A percentile compares a stretch with the other conserved stretches of the same genome.
Evolutionary conservation across 2,329 filamentous ascomycete genomes (phyloP).

Genomic region (Rasamsonia emersonii): DNA sequence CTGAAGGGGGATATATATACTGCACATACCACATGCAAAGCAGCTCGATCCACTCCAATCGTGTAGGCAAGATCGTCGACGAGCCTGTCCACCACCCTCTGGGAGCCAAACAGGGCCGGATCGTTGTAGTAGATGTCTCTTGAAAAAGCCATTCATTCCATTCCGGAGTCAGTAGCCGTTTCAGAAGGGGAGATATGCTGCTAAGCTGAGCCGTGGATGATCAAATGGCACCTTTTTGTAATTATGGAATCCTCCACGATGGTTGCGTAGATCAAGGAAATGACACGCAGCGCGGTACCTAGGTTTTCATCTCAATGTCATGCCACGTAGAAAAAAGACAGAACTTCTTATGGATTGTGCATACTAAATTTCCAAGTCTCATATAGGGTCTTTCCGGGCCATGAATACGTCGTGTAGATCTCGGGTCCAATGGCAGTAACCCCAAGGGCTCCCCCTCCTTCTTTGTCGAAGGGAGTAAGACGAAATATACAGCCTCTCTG

Average conservation of each 20-base stretch:
- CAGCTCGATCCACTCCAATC: slow-evolving; percentile 45
- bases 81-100: slow-evolving; percentile 48
- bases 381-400: slow-evolving; percentile 46
- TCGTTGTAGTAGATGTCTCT: slow-evolving; percentile 59
- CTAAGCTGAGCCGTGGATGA: no score
- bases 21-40: slow-evolving; percentile 49
- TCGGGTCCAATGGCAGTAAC: slow-evolving; percentile 10
- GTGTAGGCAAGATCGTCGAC: slow-evolving; percentile 55
- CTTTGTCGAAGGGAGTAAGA: slow-evolving; percentile 3
- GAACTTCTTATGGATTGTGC: slow-evolving; percentile 1
- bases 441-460: neutral
- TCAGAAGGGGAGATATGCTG: no score
- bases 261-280: slow-evolving; percentile 47
- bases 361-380: slow-evolving; percentile 49
- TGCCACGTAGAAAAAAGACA: neutral
- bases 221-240: slow-evolving; percentile 45
- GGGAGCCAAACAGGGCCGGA: slow-evolving; percentile 50
- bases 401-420: slow-evolving; percentile 33
- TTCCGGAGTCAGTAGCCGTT: neutral
- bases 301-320: slow-evolving; percentile 1
- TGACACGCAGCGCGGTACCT: slow-evolving; percentile 36
- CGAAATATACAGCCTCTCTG: no score
- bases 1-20: no score
- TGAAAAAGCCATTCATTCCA: slow-evolving; percentile 1
- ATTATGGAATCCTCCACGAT: slow-evolving; percentile 40